Evolutionary conservation across 345 rosid genomes (phyloP).

Genomic region (Leavenworthia alabamica): DNA sequence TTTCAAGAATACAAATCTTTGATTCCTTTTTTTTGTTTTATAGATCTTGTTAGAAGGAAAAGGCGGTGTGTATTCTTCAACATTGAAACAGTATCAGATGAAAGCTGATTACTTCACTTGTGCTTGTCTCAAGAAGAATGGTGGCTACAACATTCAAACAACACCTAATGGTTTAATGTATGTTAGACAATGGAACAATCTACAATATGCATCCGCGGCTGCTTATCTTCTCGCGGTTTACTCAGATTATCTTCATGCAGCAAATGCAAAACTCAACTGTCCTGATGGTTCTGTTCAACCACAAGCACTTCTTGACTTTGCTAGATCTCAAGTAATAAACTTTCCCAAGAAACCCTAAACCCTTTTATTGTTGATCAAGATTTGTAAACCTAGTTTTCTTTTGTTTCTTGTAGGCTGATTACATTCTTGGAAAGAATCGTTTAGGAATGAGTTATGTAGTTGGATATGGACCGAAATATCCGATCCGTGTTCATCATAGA

Average conservation of each 20-base stretch:
- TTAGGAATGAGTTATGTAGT: constrained; percentile 73
- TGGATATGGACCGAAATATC: constrained; percentile 66
- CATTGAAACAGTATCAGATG: constrained; percentile 51
- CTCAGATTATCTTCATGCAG: constrained; percentile 54
- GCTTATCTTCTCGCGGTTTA: constrained; percentile 62
- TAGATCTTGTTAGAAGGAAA: constrained; percentile 63
- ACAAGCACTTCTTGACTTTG: constrained; percentile 49
- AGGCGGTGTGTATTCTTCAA: constrained; percentile 35
- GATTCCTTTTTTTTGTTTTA: neutral
- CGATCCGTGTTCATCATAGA: constrained; percentile 64
- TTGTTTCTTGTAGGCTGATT: constrained; percentile 51
- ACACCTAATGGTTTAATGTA: constrained; percentile 78
- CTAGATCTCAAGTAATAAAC: constrained; percentile 57
- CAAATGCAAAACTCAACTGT: constrained; percentile 56
- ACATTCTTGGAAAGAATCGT: constrained; percentile 71
- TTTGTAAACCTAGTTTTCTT: neutral
- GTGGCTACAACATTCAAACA: constrained; percentile 55
- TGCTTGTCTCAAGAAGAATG: constrained; percentile 76
- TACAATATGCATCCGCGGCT: constrained; percentile 74
- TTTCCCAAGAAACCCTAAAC: constrained; percentile 1
- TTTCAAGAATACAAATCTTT: constrained; percentile 4
- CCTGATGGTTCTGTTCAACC: constrained; percentile 54
- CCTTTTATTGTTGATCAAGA: neutral
- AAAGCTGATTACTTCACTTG: constrained; percentile 82
- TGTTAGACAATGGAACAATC: constrained; percentile 75